phyloP scores from a whole-genome alignment of 495 filamentous ascomycete genomes.

The Pseudotulostoma volvatum region DNA sequence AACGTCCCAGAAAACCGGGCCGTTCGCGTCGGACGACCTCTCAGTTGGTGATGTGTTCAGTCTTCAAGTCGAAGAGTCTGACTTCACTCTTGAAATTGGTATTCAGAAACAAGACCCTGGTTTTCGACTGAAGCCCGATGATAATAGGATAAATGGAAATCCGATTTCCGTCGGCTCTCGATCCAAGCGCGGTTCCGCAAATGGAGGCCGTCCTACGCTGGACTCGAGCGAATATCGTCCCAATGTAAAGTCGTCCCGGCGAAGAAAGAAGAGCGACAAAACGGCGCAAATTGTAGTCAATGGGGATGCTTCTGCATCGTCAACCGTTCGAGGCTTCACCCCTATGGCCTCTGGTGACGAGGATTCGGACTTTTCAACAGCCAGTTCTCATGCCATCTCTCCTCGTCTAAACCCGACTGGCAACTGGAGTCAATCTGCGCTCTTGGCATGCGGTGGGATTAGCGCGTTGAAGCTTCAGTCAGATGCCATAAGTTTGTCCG shows the following conservation, averaged over 20 bases:
- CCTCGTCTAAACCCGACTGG: conserved; percentile 13
- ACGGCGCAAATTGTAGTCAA: conserved; percentile 20
- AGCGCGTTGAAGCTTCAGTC: conserved; percentile 64
- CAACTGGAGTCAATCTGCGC: no score
- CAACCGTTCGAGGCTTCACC: conserved; percentile 69
- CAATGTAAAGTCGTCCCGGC: conserved; percentile 16
- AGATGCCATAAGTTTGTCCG: conserved; percentile 45
- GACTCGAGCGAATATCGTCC: conserved; percentile 14
- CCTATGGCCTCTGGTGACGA: conserved; percentile 73
- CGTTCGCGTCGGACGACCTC: conserved; percentile 20
- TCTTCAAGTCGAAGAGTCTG: conserved; percentile 25
- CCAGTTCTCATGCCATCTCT: conserved; percentile 30
- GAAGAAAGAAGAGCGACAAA: conserved; percentile 38
- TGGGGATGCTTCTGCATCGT: conserved; percentile 39
- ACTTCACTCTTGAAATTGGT: conserved; percentile 13
- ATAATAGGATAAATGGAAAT: neutral
- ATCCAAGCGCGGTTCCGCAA: conserved; percentile 5
- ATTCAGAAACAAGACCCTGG: conserved; percentile 7
- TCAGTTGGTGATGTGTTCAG: conserved; percentile 32
- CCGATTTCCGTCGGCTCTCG: conserved; percentile 11
- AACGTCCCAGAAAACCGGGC: no score
- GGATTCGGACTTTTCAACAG: conserved; percentile 55
- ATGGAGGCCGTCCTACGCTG: conserved; percentile 9
- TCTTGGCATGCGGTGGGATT: conserved; percentile 53
- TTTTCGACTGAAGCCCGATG: neutral